These are phyloP conservation scores for Diaporthe sp. DNA, from an alignment of 2,329 filamentous ascomycete species.

Conservation along the genomic window DNA sequence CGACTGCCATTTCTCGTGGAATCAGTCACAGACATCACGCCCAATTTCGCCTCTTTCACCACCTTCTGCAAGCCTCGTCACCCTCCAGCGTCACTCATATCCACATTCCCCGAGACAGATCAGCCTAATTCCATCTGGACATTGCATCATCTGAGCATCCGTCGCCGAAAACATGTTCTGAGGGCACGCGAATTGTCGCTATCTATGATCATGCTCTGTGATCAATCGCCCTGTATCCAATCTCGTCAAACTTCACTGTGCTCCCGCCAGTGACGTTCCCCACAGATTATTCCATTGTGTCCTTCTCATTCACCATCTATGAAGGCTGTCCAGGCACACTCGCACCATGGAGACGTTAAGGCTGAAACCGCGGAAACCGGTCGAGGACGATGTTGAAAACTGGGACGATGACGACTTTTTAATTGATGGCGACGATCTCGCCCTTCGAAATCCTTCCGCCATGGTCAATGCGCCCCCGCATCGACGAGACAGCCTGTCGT, in stretches of 20 bases:
- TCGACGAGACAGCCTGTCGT: conserved; percentile 84
- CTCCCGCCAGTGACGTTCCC: conserved; percentile 32
- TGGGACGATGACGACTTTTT: conserved; percentile 86
- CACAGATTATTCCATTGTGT: conserved; percentile 19
- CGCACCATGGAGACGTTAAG: conserved; percentile 67
- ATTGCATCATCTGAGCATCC: conserved; percentile 5
- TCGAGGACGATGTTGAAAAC: conserved; percentile 76
- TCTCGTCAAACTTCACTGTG: conserved; percentile 26
- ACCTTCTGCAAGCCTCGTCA: neutral
- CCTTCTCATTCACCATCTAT: conserved; percentile 37
- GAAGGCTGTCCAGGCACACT: conserved; percentile 24
- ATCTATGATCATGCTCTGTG: conserved; percentile 38
- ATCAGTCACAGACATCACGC: conserved; percentile 12
- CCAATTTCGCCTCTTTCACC: conserved; percentile 26
- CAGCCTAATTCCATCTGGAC: conserved; percentile 3
- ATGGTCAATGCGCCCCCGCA: conserved; percentile 61
- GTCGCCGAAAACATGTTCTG: conserved; percentile 32
- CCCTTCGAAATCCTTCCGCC: conserved; percentile 67
- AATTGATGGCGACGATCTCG: conserved; percentile 77
- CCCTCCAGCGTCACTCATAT: conserved; percentile 10
- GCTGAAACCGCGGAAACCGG: conserved; percentile 66
- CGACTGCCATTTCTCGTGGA: conserved; percentile 32
- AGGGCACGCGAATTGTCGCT: conserved; percentile 28
- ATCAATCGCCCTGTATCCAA: conserved; percentile 28
- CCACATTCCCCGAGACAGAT: neutral